These are phyloP conservation scores for Wickerhamiella musiphila DNA, from an alignment of 805 yeast species.

Conservation along the genomic window DNA sequence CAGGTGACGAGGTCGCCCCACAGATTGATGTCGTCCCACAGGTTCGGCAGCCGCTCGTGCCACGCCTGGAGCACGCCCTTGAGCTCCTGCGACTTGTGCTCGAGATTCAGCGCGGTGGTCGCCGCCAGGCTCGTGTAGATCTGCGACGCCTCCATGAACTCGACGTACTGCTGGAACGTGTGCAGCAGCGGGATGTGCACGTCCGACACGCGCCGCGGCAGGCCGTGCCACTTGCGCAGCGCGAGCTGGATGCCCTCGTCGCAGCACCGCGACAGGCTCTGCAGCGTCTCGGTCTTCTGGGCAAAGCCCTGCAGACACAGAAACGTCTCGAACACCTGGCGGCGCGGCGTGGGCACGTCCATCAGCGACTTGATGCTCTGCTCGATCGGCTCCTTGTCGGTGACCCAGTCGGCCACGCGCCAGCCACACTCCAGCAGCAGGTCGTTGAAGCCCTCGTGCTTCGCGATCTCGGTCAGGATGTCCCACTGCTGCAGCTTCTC, in stretches of 20 bases:
- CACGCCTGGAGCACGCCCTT: conserved; percentile 92
- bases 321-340: conserved; percentile 92
- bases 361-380: conserved; percentile 88
- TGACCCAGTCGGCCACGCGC: conserved; percentile 97
- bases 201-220: conserved; percentile 46
- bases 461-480: conserved; percentile 83
- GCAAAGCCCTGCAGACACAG: conserved; percentile 84
- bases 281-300: conserved; percentile 71
- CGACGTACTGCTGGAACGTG: conserved; percentile 93
- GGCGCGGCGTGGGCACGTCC: conserved; percentile 97
- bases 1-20: conserved; percentile 98
- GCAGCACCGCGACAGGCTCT: conserved; percentile 68
- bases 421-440: conserved; percentile 94
- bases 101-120: conserved; percentile 84
- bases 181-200: conserved; percentile 86
- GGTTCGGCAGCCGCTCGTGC: conserved; percentile 92
- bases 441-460: conserved; percentile 95
- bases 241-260: conserved; percentile 95
- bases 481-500: conserved; percentile 98
- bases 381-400: conserved; percentile 85
- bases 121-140: conserved; percentile 74
- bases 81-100: conserved; percentile 81
- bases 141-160: conserved; percentile 92
- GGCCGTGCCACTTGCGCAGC: conserved; percentile 77
- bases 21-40: conserved; percentile 92